Evolutionary conservation across 345 rosid genomes (phyloP).

Genomic region (Carallia brachiata): DNA sequence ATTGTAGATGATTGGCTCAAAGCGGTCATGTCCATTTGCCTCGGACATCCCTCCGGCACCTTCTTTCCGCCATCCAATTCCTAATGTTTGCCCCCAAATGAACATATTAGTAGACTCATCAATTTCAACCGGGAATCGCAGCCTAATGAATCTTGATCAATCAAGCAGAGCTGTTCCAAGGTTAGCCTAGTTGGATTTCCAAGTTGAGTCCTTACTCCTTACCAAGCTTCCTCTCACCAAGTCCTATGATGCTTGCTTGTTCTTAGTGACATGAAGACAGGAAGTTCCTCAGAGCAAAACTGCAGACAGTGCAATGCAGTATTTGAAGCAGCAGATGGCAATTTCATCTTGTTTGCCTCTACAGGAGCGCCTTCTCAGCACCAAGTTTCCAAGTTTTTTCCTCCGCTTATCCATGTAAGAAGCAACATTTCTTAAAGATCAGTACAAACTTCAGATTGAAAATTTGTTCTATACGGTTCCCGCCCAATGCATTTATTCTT

Average conservation of each 20-base stretch:
- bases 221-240: not conserved
- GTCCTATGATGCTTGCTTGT: not conserved
- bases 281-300: slow-evolving; percentile 25
- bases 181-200: slow-evolving; percentile 19
- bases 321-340: slow-evolving; percentile 25
- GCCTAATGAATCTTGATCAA: slow-evolving; percentile 20
- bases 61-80: slow-evolving; percentile 13
- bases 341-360: slow-evolving; percentile 33
- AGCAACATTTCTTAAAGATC: not conserved
- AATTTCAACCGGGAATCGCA: slow-evolving; percentile 12
- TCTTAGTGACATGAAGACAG: slow-evolving; percentile 35
- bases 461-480: not conserved
- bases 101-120: slow-evolving; percentile 18
- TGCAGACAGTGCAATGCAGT: slow-evolving; percentile 22
- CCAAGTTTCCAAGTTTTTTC: slow-evolving; percentile 4
- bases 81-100: slow-evolving; percentile 16
- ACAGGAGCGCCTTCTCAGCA: slow-evolving; percentile 20
- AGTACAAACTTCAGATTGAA: not conserved
- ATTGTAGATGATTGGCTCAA: slow-evolving; percentile 37
- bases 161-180: slow-evolving; percentile 28
- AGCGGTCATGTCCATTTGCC: slow-evolving; percentile 39
- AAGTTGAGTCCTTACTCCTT: not conserved
- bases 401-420: slow-evolving; percentile 28
- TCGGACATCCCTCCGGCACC: slow-evolving; percentile 30
- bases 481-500: not conserved